Base-by-base conservation (phyloP, 805 yeast genomes). In the Metschnikowia anglica region DNA sequence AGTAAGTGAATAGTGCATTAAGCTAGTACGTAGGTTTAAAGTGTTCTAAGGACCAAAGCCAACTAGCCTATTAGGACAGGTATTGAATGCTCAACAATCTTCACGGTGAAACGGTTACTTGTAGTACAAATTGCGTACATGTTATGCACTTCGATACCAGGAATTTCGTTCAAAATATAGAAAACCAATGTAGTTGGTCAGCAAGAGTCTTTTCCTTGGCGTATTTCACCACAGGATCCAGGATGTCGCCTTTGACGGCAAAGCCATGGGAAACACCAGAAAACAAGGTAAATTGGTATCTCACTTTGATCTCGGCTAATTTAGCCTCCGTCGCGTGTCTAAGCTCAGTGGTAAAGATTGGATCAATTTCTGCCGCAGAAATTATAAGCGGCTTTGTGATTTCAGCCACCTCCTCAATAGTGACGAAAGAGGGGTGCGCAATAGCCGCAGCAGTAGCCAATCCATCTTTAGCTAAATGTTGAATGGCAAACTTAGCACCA, bases 391-490 rank as follows among this genome's bases (percentile, higher is more conserved):
- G 95, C 47, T 64, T 66, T 50, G 73, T 77, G 52, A 90, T 61
- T 1, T 68, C 75, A 39, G 71, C 76, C 36, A 88, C 72, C 56
- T 85, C 95, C 28, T 80, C 89, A 25, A 74, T 72, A 10, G 72
- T 47, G 12, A 86, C 81, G 47, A 83, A 74, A 2, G 95, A 83
- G 5, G 97, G 97, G 64, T 90, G 97, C 7, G 93, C 93, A 49
- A 79, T 63, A 12, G 91, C 95, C 55, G 77, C 88, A 13, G 73
- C 85, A 47, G 77, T 76, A 26, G 77, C 73, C 6, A 55, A 33
- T 19, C 76, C 75, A 31, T 62, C 72, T 20, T 55, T 56, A 5
- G 72, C 60, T 23, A 78, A 61, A 44, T 81, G 76, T 46, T 74
- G 79, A 44, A 85, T 54, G 25, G 77, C 80, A 53, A 70, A 81